Evolutionary conservation across 768 basidiomycete genomes (phyloP), one percentile per base, ranked within the genome.

Genomic region (Tephrocybe sp.): DNA sequence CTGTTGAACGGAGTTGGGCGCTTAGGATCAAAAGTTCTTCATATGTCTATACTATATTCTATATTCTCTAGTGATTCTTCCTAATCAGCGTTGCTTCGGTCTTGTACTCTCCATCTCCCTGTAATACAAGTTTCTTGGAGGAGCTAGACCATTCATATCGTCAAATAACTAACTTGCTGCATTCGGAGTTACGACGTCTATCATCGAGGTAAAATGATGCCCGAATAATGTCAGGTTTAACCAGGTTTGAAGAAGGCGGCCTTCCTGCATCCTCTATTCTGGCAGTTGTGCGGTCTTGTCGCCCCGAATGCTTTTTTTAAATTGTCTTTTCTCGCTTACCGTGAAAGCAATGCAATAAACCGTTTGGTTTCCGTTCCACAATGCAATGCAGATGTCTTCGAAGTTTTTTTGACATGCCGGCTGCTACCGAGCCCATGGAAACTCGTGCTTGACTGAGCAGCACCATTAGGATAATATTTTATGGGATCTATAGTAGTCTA

Each of bases 151-250:
- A 54, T 57, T 51, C 44, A 54, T 45, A 31, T 19, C 48, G 39
- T 48, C 54, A 51, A 39, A 26, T 11, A 49, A 13, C 33, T 43
- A 13, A 11, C 20, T 35, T 39, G 42, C 51, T 20, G 48, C 42
- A 45, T 48, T 48, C 49, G 52, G 49, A 47, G 48, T 48, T 39
- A 50, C 36, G 34, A 48, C 44, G 53, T 52, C 44, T 46, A 47
- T 26, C 26, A 26, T 45, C 39, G 46, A 53, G 41, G 19, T 45
- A 26, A 45, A 57, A 62, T 62, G 53, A 59, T 63, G 56, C 50
- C 66, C 67, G 65, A 68, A 64, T 60, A 65, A 60, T 55, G 52
- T 54, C 52, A 54, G 52, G 38, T 33, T 26, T 39, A n/a, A 33
- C 44, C 22, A n/a, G 20, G 35, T n/a, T 49, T 17, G 12, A 10